Percentiles rank a stretch among this genome's conserved stretches.
These are phyloP conservation scores for Chrysoporthe cubensis DNA, from an alignment of 2,329 filamentous ascomycete species.

Conservation along the genomic window DNA sequence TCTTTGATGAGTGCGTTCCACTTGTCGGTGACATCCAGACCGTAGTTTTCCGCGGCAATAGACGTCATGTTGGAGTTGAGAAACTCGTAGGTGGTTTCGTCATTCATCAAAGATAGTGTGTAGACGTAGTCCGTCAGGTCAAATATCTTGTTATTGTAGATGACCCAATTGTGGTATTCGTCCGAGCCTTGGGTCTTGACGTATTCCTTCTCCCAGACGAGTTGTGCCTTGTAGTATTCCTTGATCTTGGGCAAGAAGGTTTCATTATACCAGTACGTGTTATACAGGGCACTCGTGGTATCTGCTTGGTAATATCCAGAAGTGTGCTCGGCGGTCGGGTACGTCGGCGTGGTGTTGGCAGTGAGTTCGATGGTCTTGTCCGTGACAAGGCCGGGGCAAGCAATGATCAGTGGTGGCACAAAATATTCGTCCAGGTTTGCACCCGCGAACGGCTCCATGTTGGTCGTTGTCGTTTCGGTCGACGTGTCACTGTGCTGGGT, in stretches of 20 bases:
- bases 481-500: slow-evolving; percentile 77
- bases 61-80: slow-evolving; percentile 70
- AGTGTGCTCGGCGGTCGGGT: slow-evolving; percentile 64
- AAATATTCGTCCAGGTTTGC: slow-evolving; percentile 85
- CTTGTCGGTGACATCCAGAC: slow-evolving; percentile 72
- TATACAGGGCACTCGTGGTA: slow-evolving; percentile 59
- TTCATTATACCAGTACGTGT: slow-evolving; percentile 76
- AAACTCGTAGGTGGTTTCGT: slow-evolving; percentile 66
- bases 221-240: slow-evolving; percentile 83
- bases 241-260: slow-evolving; percentile 79
- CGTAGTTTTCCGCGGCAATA: slow-evolving; percentile 74
- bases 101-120: slow-evolving; percentile 65
- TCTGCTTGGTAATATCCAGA: slow-evolving; percentile 67
- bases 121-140: slow-evolving; percentile 93
- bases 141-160: slow-evolving; percentile 76
- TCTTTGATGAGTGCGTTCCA: slow-evolving; percentile 61
- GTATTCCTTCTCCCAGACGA: slow-evolving; percentile 69
- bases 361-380: slow-evolving; percentile 59
- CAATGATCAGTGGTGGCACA: slow-evolving; percentile 71
- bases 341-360: slow-evolving; percentile 66
- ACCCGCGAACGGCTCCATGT: slow-evolving; percentile 81
- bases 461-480: slow-evolving; percentile 60
- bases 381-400: slow-evolving; percentile 75
- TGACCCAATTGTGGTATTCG: slow-evolving; percentile 76
- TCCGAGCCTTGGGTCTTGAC: slow-evolving; percentile 70